phyloP scores from a whole-genome alignment of 1,139 yeast species.

The Saccharomycopsis crataegensis region DNA sequence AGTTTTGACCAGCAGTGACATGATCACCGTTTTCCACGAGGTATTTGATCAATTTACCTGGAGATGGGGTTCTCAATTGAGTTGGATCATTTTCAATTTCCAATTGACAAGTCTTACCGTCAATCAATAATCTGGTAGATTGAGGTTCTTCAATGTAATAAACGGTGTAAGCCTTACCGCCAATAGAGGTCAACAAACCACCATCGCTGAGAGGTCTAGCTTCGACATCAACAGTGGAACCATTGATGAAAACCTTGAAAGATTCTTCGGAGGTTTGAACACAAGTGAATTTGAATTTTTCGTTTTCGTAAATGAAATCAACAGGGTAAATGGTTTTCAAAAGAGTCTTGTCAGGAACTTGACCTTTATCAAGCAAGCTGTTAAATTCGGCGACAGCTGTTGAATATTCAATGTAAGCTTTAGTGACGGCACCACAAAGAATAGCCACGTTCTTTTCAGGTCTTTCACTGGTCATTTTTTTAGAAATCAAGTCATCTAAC shows the following conservation, averaged over 20 bases:
- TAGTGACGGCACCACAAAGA: slow-evolving; percentile 94
- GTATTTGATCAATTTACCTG: slow-evolving; percentile 93
- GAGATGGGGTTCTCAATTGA: slow-evolving; percentile 96
- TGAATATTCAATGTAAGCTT: slow-evolving; percentile 78
- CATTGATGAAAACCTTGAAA: slow-evolving; percentile 86
- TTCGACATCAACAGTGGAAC: slow-evolving; percentile 82
- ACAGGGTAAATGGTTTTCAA: slow-evolving; percentile 85
- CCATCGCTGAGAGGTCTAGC: slow-evolving; percentile 89
- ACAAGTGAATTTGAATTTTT: slow-evolving; percentile 88
- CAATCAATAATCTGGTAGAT: slow-evolving; percentile 93
- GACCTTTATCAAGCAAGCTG: slow-evolving; percentile 82
- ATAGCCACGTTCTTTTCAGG: slow-evolving; percentile 90
- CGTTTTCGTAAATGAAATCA: slow-evolving; percentile 92
- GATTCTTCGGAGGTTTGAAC: slow-evolving; percentile 83
- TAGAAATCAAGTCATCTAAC: slow-evolving; percentile 92
- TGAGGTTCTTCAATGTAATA: slow-evolving; percentile 98
- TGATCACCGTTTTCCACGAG: slow-evolving; percentile 95
- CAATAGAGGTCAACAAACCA: slow-evolving; percentile 79
- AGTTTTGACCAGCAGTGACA: slow-evolving; percentile 84
- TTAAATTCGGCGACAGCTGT: slow-evolving; percentile 49
- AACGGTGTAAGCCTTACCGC: slow-evolving; percentile 89
- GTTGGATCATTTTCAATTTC: slow-evolving; percentile 98
- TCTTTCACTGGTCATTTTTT: slow-evolving; percentile 91
- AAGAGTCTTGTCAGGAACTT: slow-evolving; percentile 75
- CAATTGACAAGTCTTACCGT: slow-evolving; percentile 85